These are phyloP conservation scores for Pyrrhoderma lamaoense DNA, from an alignment of 1,284 basidiomycete genomes.

Conservation along the genomic window DNA sequence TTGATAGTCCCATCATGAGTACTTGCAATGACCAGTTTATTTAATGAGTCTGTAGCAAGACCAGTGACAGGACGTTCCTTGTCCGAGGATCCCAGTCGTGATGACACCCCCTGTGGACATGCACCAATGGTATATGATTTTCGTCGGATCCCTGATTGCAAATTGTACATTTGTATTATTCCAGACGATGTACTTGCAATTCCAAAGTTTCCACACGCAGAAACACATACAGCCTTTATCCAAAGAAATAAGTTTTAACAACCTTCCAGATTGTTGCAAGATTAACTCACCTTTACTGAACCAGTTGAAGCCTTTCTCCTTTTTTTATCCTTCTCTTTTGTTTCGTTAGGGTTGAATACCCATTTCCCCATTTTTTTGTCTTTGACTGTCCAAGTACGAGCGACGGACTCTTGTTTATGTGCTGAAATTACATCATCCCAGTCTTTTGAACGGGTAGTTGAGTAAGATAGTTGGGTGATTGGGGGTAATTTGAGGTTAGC, in stretches of 20 bases:
- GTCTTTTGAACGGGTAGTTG: slow-evolving; percentile 79
- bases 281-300: slow-evolving; percentile 50
- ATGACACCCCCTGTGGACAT: slow-evolving; percentile 47
- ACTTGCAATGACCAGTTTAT: slow-evolving; percentile 72
- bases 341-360: slow-evolving; percentile 49
- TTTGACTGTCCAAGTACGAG: slow-evolving; percentile 81
- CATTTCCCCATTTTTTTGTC: slow-evolving; percentile 76
- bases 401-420: slow-evolving; percentile 75
- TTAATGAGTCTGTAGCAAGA: slow-evolving; percentile 81
- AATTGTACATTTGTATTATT: slow-evolving; percentile 84
- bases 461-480: slow-evolving; percentile 73
- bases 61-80: slow-evolving; percentile 71
- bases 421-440: slow-evolving; percentile 97
- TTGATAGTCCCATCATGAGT: slow-evolving; percentile 86
- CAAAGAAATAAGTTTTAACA: background rate
- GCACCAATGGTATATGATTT: slow-evolving; percentile 67
- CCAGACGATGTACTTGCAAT: slow-evolving; percentile 78
- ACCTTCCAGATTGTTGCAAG: slow-evolving; percentile 11
- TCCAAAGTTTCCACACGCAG: slow-evolving; percentile 95
- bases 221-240: slow-evolving; percentile 75
- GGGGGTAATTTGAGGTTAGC: slow-evolving; percentile 78
- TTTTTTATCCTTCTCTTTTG: slow-evolving; percentile 36
- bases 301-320: slow-evolving; percentile 34
- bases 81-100: slow-evolving; percentile 32
- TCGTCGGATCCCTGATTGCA: slow-evolving; percentile 89